A percentile compares a stretch with the other conserved stretches of the same genome.
These are phyloP conservation scores for Ehretia macrophylla DNA, from an alignment of 257 asterid species.

Conservation along the genomic window DNA sequence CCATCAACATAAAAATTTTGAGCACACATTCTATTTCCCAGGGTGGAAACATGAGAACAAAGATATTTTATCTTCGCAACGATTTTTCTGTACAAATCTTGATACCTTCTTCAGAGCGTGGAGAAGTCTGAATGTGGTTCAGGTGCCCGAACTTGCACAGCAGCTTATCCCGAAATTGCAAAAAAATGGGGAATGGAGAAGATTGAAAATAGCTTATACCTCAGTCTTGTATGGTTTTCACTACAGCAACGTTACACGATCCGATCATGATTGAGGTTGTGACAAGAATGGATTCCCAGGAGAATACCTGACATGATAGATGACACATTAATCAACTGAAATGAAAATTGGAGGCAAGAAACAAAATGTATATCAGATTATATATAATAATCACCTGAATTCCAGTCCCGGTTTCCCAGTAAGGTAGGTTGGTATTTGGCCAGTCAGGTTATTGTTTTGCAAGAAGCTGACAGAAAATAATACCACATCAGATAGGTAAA, in stretches of 20 bases:
- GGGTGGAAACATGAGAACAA: background rate
- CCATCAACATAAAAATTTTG: background rate
- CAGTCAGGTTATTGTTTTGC: slow-evolving; percentile 88
- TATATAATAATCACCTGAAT: slow-evolving; percentile 42
- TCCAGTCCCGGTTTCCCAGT: slow-evolving; percentile 44
- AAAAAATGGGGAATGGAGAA: slow-evolving; percentile 3
- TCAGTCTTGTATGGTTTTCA: slow-evolving; percentile 8
- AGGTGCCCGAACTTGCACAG: slow-evolving; percentile 7
- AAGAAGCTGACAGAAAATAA: slow-evolving; percentile 47
- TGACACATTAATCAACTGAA: background rate
- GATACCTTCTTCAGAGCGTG: background rate
- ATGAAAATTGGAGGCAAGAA: background rate
- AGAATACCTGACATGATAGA: slow-evolving; percentile 40
- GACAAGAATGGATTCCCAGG: slow-evolving; percentile 77
- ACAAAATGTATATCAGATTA: background rate
- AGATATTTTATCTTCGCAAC: background rate
- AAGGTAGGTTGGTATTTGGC: slow-evolving; percentile 66
- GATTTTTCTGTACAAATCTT: slow-evolving; percentile 5
- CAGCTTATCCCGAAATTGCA: background rate
- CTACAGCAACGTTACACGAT: slow-evolving; percentile 3
- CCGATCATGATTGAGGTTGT: slow-evolving; percentile 36
- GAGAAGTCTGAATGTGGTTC: slow-evolving; percentile 1
- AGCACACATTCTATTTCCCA: slow-evolving; percentile 2
- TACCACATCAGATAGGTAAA: background rate
- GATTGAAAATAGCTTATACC: slow-evolving; percentile 3